phyloP scores from a whole-genome alignment of 164 flowering plant genomes.

The Piper betle region DNA sequence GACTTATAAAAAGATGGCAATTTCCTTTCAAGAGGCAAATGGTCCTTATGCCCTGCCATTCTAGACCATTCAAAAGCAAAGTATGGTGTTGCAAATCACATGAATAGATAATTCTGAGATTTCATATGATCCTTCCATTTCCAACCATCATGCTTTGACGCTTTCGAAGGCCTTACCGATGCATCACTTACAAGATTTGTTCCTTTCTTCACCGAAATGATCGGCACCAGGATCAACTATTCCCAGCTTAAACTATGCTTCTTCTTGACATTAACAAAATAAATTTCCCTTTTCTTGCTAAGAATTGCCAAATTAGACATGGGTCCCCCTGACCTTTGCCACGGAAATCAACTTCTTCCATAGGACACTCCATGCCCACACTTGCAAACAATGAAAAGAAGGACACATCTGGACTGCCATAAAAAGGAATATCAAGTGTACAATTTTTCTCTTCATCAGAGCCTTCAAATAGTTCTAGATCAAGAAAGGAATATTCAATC shows the following conservation, averaged over 20 bases:
- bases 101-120: too few relatives aligned
- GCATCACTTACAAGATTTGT: too few relatives aligned
- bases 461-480: conserved; percentile 19
- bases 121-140: too few relatives aligned
- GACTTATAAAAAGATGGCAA: too few relatives aligned
- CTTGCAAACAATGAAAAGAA: conserved; percentile 35
- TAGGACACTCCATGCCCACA: conserved; percentile 46
- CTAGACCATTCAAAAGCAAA: too few relatives aligned
- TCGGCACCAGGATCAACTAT: not conserved
- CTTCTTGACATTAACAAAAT: conserved; percentile 14
- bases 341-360: conserved; percentile 15
- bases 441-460: too few relatives aligned
- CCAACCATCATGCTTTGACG: too few relatives aligned
- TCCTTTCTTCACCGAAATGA: too few relatives aligned
- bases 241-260: not conserved
- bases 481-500: conserved; percentile 43
- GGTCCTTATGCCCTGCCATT: too few relatives aligned
- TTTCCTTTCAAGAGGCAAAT: too few relatives aligned
- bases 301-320: conserved; percentile 34
- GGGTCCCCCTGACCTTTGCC: conserved; percentile 35
- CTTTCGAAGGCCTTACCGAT: too few relatives aligned
- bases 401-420: conserved; percentile 22
- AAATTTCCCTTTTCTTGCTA: conserved; percentile 41
- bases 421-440: conserved; percentile 39
- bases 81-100: too few relatives aligned